A percentile compares a stretch with the other conserved stretches of the same genome.
Evolutionary conservation across 108 stramenopile genomes (phyloP).

Genomic region (Cafeteria roenbergensis): DNA sequence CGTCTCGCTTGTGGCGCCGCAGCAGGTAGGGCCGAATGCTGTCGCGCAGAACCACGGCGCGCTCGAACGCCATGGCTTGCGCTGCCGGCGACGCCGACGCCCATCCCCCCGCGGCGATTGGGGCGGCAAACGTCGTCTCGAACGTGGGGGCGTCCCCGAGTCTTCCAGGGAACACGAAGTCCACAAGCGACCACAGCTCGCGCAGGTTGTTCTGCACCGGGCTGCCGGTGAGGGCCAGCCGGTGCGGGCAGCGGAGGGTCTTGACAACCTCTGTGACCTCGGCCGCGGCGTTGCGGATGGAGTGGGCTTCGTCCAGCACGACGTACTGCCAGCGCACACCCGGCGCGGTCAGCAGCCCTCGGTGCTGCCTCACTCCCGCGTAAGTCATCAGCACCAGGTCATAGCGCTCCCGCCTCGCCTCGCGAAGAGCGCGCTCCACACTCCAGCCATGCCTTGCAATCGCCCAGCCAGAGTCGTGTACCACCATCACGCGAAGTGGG

Average conservation of each 20-base stretch:
- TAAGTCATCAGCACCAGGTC: conserved; percentile 76
- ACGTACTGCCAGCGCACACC: conserved; percentile 75
- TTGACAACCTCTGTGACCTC: conserved; percentile 84
- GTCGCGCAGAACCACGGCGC: conserved; percentile 70
- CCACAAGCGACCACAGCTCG: conserved; percentile 82
- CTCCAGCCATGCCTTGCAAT: conserved; percentile 58
- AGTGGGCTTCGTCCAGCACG: conserved; percentile 92
- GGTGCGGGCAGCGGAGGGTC: conserved; percentile 35
- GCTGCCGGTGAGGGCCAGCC: conserved; percentile 69
- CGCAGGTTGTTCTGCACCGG: conserved; percentile 78
- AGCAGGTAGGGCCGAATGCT: conserved; percentile 80
- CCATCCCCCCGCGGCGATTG: conserved; percentile 73
- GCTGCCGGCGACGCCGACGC: conserved; percentile 73
- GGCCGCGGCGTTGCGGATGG: conserved; percentile 90
- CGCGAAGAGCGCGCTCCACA: conserved; percentile 52
- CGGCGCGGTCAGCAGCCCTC: conserved; percentile 42
- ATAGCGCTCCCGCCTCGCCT: conserved; percentile 47
- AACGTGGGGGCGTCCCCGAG: conserved; percentile 89
- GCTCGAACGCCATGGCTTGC: conserved; percentile 71
- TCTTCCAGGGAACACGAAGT: conserved; percentile 59
- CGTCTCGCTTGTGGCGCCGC: conserved; percentile 50
- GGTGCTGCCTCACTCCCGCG: conserved; percentile 60
- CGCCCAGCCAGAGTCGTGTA: conserved; percentile 47
- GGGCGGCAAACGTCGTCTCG: conserved; percentile 73
- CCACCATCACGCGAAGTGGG: conserved; percentile 49